Percentiles rank a stretch among this genome's conserved stretches.
Evolutionary conservation across 176 grass and related monocot species (phyloP).

Genomic region (Alopecurus myosuroides): DNA sequence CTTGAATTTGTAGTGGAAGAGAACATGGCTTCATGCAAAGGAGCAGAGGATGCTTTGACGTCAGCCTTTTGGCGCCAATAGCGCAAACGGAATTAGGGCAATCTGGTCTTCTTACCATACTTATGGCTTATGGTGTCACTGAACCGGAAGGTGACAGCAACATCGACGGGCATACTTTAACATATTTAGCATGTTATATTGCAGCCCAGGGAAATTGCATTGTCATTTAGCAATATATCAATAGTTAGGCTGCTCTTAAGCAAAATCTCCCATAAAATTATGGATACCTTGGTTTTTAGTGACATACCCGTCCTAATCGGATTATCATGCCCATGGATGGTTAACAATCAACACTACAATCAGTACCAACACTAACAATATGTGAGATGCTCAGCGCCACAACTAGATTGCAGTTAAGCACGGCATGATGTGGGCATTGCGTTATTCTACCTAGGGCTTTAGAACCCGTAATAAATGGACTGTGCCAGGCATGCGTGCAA

Average conservation of each 20-base stretch:
- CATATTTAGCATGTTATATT: background rate
- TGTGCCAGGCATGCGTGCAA: background rate
- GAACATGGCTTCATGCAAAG: background rate
- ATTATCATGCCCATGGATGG: background rate
- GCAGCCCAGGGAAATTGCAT: background rate
- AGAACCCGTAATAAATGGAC: background rate
- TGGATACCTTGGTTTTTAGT: background rate
- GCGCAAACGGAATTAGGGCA: background rate
- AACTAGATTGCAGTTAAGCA: background rate
- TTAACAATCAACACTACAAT: background rate
- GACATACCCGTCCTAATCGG: background rate
- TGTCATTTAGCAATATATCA: background rate
- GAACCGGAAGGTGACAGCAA: background rate
- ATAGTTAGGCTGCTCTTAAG: background rate
- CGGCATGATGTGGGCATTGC: background rate
- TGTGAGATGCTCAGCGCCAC: background rate
- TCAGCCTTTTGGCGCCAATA: background rate
- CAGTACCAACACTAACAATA: background rate
- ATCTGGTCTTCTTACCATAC: background rate
- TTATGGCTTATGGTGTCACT: background rate
- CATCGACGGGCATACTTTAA: background rate
- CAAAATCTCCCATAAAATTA: background rate
- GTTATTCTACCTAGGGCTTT: background rate
- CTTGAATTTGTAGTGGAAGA: background rate
- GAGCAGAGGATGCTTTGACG: background rate